A percentile compares a stretch with the other conserved stretches of the same genome.
phyloP scores from a whole-genome alignment of 23 red algal genomes.

The Gracilaria vermiculophylla region DNA sequence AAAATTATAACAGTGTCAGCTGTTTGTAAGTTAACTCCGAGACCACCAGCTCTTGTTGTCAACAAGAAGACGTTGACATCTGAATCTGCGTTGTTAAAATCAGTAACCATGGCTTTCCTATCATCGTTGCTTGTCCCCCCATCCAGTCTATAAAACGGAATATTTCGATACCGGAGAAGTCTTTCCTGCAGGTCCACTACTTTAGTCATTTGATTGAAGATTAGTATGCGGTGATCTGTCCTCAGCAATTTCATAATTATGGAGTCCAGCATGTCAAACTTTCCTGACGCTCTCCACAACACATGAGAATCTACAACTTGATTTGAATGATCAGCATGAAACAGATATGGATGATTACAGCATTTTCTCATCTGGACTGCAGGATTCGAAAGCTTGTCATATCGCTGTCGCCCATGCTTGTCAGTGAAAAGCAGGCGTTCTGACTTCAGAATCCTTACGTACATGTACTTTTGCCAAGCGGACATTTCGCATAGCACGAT shows the following conservation, averaged over 20 bases:
- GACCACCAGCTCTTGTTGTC: conserved; percentile 95
- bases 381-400: conserved; percentile 87
- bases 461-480: conserved; percentile 91
- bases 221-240: conserved; percentile 88
- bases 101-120: conserved; percentile 76
- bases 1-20: conserved; percentile 99
- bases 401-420: conserved; percentile 75
- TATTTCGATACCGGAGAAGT: conserved; percentile 77
- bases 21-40: conserved; percentile 98
- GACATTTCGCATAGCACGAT: conserved; percentile 97
- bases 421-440: conserved; percentile 94
- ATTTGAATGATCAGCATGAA: conserved; percentile 69
- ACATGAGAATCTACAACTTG: conserved; percentile 64
- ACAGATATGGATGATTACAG: conserved; percentile 98
- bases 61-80: conserved; percentile 94
- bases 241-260: conserved; percentile 89
- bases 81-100: conserved; percentile 81
- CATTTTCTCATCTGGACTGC: conserved; percentile 95
- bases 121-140: conserved; percentile 88
- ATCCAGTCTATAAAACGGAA: conserved; percentile 88
- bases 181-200: conserved; percentile 97
- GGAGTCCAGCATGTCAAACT: conserved; percentile 95
- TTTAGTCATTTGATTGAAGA: conserved; percentile 99
- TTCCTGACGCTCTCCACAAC: conserved; percentile 87
- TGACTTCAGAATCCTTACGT: conserved; percentile 69